These are phyloP conservation scores for Dendrobium chrysotoxum DNA, from an alignment of 106 monocot species.

Conservation along the genomic window DNA sequence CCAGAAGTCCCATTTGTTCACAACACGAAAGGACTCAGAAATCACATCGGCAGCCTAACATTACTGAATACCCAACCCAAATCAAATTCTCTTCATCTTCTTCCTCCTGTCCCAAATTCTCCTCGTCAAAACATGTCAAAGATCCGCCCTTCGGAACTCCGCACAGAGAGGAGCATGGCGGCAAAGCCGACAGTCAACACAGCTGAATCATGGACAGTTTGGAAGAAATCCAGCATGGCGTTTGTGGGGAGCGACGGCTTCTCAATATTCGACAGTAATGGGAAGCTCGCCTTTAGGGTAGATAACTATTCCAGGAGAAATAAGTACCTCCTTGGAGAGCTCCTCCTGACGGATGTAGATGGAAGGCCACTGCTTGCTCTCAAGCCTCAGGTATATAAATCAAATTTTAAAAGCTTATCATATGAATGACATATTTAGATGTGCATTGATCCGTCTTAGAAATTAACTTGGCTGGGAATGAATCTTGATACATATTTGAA, in stretches of 20 bases:
- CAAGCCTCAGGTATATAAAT: conserved; percentile 46
- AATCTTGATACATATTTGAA: no score
- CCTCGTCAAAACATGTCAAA: background rate
- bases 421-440: background rate
- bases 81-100: background rate
- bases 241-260: conserved; percentile 91
- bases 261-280: conserved; percentile 48
- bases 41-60: no score
- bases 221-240: conserved; percentile 92
- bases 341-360: conserved; percentile 62
- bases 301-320: conserved; percentile 79
- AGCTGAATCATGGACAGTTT: conserved; percentile 58
- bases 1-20: no score
- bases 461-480: no score
- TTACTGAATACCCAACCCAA: no score
- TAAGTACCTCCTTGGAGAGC: conserved; percentile 47
- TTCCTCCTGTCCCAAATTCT: background rate
- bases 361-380: conserved; percentile 43
- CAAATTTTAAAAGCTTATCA: background rate
- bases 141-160: background rate
- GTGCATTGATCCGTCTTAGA: no score
- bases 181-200: background rate
- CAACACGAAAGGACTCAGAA: no score
- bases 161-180: background rate
- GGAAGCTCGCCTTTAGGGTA: conserved; percentile 63